Evolutionary conservation across 768 basidiomycete genomes (phyloP), one percentile per base, ranked within the genome.

Genomic region (Mycena indigotica): DNA sequence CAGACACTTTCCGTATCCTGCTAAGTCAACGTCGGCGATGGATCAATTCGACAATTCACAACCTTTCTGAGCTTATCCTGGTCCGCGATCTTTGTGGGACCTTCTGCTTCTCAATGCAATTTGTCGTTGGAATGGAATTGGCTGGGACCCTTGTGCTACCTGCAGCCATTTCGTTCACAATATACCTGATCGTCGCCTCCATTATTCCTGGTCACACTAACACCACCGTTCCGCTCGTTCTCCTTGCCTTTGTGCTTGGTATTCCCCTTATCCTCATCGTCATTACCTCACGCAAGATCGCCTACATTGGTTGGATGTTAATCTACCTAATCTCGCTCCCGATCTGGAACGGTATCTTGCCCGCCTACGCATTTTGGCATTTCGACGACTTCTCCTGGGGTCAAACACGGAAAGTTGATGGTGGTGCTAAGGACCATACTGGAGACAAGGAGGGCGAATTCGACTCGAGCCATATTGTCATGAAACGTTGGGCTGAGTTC

Each of bases 51-150:
- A 99, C 96, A 0, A 88, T 98, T 35, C 97, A 99, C 77, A 99
- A 99, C 67, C 78, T 98, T 40, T 89, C 91, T n/a, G 96, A 98
- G 70, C 80, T 99, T 56, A 74, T 98, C 28, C 82, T 98, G 50
- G 96, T 99, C 24, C 87, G 95, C 23, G 97, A 99, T 72, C 85
- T 98, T n/a, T 99, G 96, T 65, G 97, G 97, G 46, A 98, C 95
- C 2, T 99, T 98, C 87, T 99, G 97, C 79, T 98, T 99, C 84
- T 95, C 93, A 12, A 98, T 98, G 96, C 95, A 97, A 78, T 98
- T 98, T 69, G 94, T 98, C 64, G 93, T 96, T 30, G 95, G 90
- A 70, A 99, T 99, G 95, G 97, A 99, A 70, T 80, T 99, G 61
- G 86, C 91, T 59, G 96, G 96, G 69, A 98, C 97, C 2, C 82